Conservation (phyloP, 2,329 filamentous ascomycete species). For the Colletotrichum camelliae region DNA sequence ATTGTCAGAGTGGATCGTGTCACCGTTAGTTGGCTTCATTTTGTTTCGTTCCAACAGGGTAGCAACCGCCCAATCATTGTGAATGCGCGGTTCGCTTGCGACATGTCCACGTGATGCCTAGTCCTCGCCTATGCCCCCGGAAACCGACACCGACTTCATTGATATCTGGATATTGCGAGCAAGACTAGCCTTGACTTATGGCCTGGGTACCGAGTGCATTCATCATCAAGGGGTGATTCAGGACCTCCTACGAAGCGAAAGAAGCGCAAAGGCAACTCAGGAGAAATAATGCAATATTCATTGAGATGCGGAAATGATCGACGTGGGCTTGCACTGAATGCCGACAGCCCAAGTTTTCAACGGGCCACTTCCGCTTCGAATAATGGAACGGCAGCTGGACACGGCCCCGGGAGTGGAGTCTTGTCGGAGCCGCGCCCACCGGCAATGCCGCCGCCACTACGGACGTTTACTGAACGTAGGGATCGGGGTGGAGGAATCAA, state of each 20-base stretch:
- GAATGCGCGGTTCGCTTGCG: neutral
- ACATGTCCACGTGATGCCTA: neutral
- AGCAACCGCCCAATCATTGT: neutral
- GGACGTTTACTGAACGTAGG: neutral
- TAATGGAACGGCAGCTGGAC: neutral
- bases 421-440: neutral
- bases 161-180: neutral
- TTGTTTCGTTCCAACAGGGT: neutral
- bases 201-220: neutral
- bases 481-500: neutral
- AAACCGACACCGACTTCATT: neutral
- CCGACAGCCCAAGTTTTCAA: neutral
- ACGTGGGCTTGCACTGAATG: neutral
- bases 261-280: neutral
- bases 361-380: neutral
- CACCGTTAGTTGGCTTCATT: neutral
- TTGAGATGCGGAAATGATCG: neutral
- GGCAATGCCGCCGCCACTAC: neutral
- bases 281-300: neutral
- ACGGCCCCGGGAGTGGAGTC: neutral
- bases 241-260: neutral
- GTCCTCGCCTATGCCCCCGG: neutral
- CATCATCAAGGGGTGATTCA: neutral
- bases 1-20: neutral
- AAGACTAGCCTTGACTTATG: neutral